Evolutionary conservation across 306 rosid species (phyloP).

Genomic region (Hippophae rhamnoides): DNA sequence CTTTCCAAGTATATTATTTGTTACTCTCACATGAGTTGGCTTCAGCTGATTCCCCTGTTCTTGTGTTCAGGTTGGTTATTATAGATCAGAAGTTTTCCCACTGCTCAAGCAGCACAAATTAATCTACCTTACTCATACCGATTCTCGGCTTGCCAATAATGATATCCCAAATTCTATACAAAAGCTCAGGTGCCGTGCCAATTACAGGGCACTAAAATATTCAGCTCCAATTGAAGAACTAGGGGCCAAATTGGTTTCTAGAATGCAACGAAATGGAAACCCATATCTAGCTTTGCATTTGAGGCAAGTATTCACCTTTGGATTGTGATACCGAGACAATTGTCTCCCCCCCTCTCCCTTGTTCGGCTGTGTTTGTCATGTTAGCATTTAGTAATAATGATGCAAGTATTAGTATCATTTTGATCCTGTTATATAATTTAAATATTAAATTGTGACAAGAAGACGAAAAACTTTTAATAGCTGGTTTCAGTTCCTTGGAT

Average conservation of each 20-base stretch:
- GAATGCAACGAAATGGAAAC: conserved; percentile 67
- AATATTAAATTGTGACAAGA: no score
- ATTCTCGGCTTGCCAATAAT: conserved; percentile 86
- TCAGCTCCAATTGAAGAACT: conserved; percentile 74
- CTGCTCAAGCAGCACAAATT: conserved; percentile 77
- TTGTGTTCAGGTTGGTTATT: conserved; percentile 60
- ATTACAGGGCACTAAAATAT: conserved; percentile 79
- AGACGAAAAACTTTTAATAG: no score
- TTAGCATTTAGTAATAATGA: no score
- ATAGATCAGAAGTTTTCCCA: conserved; percentile 69
- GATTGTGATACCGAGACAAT: background rate
- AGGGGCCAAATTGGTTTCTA: conserved; percentile 64
- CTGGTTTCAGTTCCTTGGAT: no score
- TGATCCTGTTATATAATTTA: no score
- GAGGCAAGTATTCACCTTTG: conserved; percentile 40
- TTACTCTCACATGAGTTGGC: conserved; percentile 11
- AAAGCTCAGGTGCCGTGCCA: conserved; percentile 78
- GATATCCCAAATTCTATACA: conserved; percentile 57
- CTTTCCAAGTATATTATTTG: background rate
- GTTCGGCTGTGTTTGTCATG: no score
- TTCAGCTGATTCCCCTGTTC: conserved; percentile 17
- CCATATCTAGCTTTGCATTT: conserved; percentile 88
- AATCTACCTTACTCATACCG: conserved; percentile 81
- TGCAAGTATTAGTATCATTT: no score
- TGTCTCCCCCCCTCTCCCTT: no score